Evolutionary conservation across 768 basidiomycete genomes (phyloP), one percentile per base, ranked within the genome.

Genomic region (Boletus rufocinnamomeus): DNA sequence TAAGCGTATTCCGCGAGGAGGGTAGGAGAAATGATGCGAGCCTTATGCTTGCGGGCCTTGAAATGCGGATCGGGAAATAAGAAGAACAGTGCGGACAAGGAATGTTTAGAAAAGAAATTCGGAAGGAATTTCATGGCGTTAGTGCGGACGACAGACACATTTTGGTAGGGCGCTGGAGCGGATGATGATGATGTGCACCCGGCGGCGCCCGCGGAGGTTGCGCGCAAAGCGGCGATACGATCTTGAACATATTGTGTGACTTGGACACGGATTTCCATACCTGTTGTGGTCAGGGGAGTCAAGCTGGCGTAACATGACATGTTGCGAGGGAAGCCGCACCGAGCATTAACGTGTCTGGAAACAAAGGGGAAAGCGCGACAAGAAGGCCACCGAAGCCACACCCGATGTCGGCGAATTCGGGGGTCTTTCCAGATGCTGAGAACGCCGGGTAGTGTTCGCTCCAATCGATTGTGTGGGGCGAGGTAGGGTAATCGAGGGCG

Each of bases 21-120:
- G n/a, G 96, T 95, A 7, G 94, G 91, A 52, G 95, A 97, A 70
- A 98, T 95, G 71, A 98, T 98, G 69, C 97, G 88, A 2, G 96
- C 96, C 77, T 99, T 99, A 80, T 98, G 96, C 74, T 99, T 99
- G 66, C 95, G 87, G 10, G 84, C 82, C 74, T 99, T 98, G 84
- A 99, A 99, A 73, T 98, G 97, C 0, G 97, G 97, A 74, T 99
- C 97, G 43, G 97, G 97, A 76, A 98, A 99, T 58, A 98, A 84
- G 79, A 99, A 98, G 77, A 99, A 99, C 50, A 99, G 80, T 49
- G 96, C 87, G 21, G 90, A 88, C 38, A 99, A 80, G 62, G 96
- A 96, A 57, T 87, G 87, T 70, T 95, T 95, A 25, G 81, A 70
- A 74, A 99, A 97, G 74, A 94, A 98, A 75, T 98, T 98, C 7